Base-by-base conservation (phyloP, 371 early-diverging fungal genomes). In the Mortierella sp. region DNA sequence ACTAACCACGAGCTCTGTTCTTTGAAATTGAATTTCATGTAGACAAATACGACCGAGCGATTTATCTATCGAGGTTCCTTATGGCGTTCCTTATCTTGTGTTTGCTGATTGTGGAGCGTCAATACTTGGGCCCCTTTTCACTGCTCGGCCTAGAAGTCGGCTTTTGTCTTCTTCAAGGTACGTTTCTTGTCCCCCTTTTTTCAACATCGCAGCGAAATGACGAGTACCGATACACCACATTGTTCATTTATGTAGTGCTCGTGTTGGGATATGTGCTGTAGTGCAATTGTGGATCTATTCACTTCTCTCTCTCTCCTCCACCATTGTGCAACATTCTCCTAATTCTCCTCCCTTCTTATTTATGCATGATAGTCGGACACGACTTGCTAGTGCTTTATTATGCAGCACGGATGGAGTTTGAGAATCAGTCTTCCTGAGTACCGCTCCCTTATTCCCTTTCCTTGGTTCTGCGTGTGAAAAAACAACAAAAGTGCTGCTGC, bases 21-120 rank as follows among this genome's bases (percentile, higher is more conserved):
- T 60, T 60, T 32, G 5, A 1, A 27, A 29, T 54, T 16, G 6
- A 6, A 6, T 54, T n/a, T 55, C 60, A 70, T 46, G 29, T 71
- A 82, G 82, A 82, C 71, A 82, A 65, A 51, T 82, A 77, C 12
- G 82, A 82, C 44, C 48, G 82, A 18, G 77, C 82, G 14, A 82
- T 82, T 10, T 82, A 82, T 49, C 32, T 82, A 4, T 82, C 82
- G 0, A 75, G 82, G 18, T 71, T 77, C 65, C 46, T 77, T 43
- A 77, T 82, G 78, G 70, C 82, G 35, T 74, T 82, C 71, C 55
- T 82, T 18, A 63, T 82, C n/a, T 44, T 77, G 16, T 77, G 82
- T 32, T 35, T 77, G 27, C 55, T 82, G 12, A 35, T 75, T 10
- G 82, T 82, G 51, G 82, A 82, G 46, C 82, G 75, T 29, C 75